Evolutionary conservation across 305 asterid genomes (phyloP).

Genomic region (Andrographis paniculata): DNA sequence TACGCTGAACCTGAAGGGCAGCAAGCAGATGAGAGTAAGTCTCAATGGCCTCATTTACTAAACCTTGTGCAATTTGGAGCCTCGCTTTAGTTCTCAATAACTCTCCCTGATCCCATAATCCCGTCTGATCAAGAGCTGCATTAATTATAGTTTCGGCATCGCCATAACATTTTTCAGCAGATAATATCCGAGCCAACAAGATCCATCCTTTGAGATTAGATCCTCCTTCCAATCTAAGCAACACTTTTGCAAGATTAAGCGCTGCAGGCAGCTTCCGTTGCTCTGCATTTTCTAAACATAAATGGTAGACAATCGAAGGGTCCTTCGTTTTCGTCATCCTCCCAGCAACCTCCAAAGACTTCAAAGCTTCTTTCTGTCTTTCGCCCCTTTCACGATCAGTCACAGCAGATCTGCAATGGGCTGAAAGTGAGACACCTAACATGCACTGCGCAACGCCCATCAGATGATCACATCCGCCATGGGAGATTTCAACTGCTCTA

Average conservation of each 20-base stretch:
- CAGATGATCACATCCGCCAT: constrained; percentile 45
- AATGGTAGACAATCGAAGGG: constrained; percentile 47
- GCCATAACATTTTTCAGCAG: constrained; percentile 64
- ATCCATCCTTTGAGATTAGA: constrained; percentile 58
- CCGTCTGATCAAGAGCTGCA: constrained; percentile 77
- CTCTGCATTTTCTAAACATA: constrained; percentile 73
- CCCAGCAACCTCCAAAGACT: constrained; percentile 63
- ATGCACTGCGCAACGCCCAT: constrained; percentile 52
- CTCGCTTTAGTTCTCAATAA: constrained; percentile 78
- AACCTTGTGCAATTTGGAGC: constrained; percentile 69
- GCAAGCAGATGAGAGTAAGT: constrained; percentile 74
- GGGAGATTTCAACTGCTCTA: constrained; percentile 44
- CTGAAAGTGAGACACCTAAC: constrained; percentile 61
- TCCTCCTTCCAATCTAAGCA: constrained; percentile 67
- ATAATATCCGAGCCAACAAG: constrained; percentile 67
- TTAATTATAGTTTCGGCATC: constrained; percentile 57
- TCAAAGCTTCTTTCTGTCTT: constrained; percentile 55
- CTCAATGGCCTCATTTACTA: constrained; percentile 59
- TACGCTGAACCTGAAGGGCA: constrained; percentile 67
- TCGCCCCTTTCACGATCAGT: constrained; percentile 46
- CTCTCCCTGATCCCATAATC: constrained; percentile 81
- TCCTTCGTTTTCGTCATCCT: constrained; percentile 52
- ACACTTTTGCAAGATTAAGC: constrained; percentile 42
- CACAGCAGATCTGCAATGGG: constrained; percentile 31
- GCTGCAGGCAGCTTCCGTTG: constrained; percentile 85